Evolutionary conservation across 108 stramenopile genomes (phyloP).

Genomic region (Pseudonitzschia pungens): DNA sequence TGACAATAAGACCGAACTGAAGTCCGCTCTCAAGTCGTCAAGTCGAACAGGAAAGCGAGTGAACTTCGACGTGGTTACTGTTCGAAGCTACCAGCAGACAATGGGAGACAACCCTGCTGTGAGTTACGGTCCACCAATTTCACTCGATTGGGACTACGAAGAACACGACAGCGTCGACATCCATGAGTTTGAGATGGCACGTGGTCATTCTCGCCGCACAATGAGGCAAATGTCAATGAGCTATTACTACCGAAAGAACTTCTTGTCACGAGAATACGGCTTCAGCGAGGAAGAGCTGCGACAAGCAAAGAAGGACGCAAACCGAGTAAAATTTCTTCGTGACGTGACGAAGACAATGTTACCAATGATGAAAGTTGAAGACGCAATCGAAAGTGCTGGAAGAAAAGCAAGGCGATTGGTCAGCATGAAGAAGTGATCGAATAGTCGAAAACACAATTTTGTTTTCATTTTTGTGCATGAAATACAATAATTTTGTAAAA

Average conservation of each 20-base stretch:
- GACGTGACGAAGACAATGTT: constrained; percentile 36
- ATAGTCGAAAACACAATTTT: neutral
- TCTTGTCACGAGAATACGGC: constrained; percentile 40
- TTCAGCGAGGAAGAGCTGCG: constrained; percentile 44
- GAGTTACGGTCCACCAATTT: constrained; percentile 59
- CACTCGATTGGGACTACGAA: constrained; percentile 65
- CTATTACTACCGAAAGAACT: constrained; percentile 49
- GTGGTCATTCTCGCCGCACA: constrained; percentile 31
- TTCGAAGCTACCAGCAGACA: constrained; percentile 58
- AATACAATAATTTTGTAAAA: too few relatives aligned
- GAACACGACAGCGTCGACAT: constrained; percentile 38
- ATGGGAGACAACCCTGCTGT: constrained; percentile 67
- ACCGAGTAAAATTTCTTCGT: constrained; percentile 38
- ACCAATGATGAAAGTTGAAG: constrained; percentile 39
- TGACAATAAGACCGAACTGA: too few relatives aligned
- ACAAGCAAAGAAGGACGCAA: constrained; percentile 28
- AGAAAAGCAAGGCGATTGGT: constrained; percentile 49
- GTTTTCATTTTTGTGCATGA: too few relatives aligned
- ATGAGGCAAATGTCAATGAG: constrained; percentile 45
- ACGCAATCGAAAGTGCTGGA: constrained; percentile 40
- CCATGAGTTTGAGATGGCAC: constrained; percentile 52
- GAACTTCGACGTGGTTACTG: constrained; percentile 28
- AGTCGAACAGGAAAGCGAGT: neutral
- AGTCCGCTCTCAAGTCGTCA: neutral
- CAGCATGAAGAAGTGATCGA: neutral